Conservation (phyloP, 2,329 filamentous ascomycete species). For the Cryphonectria naterciae region DNA sequence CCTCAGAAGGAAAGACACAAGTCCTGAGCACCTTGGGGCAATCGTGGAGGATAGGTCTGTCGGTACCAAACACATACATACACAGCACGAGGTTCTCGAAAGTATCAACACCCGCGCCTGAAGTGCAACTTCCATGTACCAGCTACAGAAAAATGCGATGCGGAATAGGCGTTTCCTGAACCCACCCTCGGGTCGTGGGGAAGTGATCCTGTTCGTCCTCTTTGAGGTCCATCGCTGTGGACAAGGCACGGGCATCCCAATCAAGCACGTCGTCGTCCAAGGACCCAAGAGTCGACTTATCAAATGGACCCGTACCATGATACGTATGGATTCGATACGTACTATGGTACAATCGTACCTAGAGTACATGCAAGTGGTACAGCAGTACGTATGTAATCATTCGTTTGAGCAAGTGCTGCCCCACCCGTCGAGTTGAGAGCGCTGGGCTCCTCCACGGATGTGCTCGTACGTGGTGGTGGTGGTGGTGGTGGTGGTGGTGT, state of each 20-base stretch:
- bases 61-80: neutral
- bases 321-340: neutral
- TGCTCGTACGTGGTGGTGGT: neutral
- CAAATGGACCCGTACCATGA: conserved; percentile 1
- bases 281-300: conserved; percentile 9
- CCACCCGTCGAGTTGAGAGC: neutral
- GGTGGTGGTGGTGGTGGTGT: neutral
- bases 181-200: conserved; percentile 16
- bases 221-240: conserved; percentile 7
- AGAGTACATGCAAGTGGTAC: neutral
- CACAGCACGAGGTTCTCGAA: neutral
- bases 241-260: conserved; percentile 19
- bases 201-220: conserved; percentile 17
- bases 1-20: neutral
- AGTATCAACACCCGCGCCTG: neutral
- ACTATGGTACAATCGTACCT: neutral
- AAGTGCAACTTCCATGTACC: conserved; percentile 4
- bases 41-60: neutral
- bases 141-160: neutral
- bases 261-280: conserved; percentile 12
- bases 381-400: conserved; percentile 11
- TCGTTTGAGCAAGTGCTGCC: neutral
- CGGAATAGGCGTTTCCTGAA: conserved; percentile 11
- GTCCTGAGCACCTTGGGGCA: neutral
- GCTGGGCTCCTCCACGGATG: neutral